These are phyloP conservation scores for Epichloe sibirici DNA, from an alignment of 2,329 filamentous ascomycete genomes.

Conservation along the genomic window DNA sequence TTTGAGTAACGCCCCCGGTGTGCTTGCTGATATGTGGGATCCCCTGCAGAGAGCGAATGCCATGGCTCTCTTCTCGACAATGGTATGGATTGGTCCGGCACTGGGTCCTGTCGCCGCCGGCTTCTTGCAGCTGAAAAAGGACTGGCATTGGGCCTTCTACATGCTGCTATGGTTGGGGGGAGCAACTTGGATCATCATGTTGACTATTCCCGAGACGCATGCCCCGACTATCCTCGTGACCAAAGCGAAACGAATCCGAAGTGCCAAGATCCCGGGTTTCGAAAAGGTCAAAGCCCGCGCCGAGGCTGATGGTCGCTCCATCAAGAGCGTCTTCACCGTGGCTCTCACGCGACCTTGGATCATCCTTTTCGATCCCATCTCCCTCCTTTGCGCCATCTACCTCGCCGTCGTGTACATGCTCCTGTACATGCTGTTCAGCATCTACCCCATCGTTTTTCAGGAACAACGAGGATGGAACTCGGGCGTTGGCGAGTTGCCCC, in stretches of 20 bases:
- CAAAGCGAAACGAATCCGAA: conserved; percentile 40
- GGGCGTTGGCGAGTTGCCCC: conserved; percentile 37
- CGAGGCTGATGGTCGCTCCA: conserved; percentile 30
- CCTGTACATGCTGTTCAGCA: conserved; percentile 46
- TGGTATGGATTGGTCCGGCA: conserved; percentile 41
- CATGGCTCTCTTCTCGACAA: conserved; percentile 40
- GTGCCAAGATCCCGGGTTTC: conserved; percentile 35
- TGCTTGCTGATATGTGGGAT: conserved; percentile 42
- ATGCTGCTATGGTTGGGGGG: conserved; percentile 32
- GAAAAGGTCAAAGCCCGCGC: conserved; percentile 37
- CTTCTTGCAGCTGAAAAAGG: conserved; percentile 42
- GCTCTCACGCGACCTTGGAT: conserved; percentile 41
- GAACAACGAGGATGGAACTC: conserved; percentile 39
- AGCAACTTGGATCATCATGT: conserved; percentile 30
- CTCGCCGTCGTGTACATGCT: conserved; percentile 39
- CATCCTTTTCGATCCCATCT: conserved; percentile 41
- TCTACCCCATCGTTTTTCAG: conserved; percentile 44
- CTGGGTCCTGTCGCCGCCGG: conserved; percentile 42
- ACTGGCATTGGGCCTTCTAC: conserved; percentile 43
- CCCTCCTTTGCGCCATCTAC: conserved; percentile 38
- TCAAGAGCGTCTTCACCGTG: conserved; percentile 35
- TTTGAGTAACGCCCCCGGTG: conserved; percentile 35
- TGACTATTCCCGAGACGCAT: conserved; percentile 48
- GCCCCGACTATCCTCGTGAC: conserved; percentile 35
- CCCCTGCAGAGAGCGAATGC: conserved; percentile 38